Evolutionary conservation across 2,329 filamentous ascomycete species (phyloP).

Genomic region (Nemania sp.): DNA sequence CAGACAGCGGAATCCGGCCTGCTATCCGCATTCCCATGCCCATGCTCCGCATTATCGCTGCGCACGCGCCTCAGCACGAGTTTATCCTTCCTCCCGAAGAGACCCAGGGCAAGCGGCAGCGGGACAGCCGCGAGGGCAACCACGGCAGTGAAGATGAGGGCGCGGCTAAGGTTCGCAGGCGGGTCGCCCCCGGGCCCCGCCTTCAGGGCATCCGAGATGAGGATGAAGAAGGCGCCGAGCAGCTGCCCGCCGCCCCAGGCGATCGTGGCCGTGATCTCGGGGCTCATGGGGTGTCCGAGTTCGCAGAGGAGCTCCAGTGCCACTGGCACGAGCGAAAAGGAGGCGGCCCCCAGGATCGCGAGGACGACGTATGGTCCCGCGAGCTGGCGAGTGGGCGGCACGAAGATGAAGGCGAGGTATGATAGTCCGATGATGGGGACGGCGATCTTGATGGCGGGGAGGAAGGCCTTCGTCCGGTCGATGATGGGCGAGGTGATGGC

Average conservation of each 20-base stretch:
- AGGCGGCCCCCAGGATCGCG: slow-evolving; percentile 80
- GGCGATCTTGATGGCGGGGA: slow-evolving; percentile 77
- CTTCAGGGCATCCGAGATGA: slow-evolving; percentile 82
- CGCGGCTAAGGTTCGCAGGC: slow-evolving; percentile 77
- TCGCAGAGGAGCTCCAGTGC: slow-evolving; percentile 89
- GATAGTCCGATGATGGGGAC: slow-evolving; percentile 78
- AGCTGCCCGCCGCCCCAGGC: slow-evolving; percentile 91
- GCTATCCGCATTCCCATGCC: background rate
- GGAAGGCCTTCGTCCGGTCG: slow-evolving; percentile 84
- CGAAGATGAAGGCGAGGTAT: slow-evolving; percentile 86
- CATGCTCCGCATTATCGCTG: slow-evolving; percentile 53
- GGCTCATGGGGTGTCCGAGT: slow-evolving; percentile 85
- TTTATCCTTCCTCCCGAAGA: slow-evolving; percentile 72
- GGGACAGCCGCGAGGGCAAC: slow-evolving; percentile 74
- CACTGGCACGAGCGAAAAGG: slow-evolving; percentile 84
- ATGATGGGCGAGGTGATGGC: slow-evolving; percentile 84
- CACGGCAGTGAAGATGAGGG: slow-evolving; percentile 83
- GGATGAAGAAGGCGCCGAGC: slow-evolving; percentile 84
- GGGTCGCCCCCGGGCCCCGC: slow-evolving; percentile 65
- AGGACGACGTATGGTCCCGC: slow-evolving; percentile 80
- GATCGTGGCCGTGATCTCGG: slow-evolving; percentile 85
- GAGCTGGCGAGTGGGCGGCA: slow-evolving; percentile 68
- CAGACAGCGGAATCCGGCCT: slow-evolving; percentile 17
- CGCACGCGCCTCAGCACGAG: slow-evolving; percentile 63
- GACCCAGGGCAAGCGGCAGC: slow-evolving; percentile 74